phyloP scores from a whole-genome alignment of 495 filamentous ascomycete genomes.

The Penicillium canescens region DNA sequence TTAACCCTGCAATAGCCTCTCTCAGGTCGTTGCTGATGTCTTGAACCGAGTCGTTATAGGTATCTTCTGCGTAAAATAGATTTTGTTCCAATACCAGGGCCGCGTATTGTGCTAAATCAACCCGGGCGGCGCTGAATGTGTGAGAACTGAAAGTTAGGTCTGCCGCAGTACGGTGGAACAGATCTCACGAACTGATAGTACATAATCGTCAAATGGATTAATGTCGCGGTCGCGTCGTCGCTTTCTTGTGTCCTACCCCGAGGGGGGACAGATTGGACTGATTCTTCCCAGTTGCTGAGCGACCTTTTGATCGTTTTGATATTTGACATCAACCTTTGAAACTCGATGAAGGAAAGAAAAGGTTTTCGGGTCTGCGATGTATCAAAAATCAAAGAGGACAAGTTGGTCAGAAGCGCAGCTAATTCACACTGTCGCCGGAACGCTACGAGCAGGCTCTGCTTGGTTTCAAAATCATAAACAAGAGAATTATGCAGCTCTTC shows the following conservation, averaged over 20 bases:
- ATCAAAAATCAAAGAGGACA: constrained; percentile 42
- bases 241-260: not conserved
- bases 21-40: constrained; percentile 22
- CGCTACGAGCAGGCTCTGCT: constrained; percentile 39
- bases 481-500: constrained; percentile 43
- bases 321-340: constrained; percentile 8
- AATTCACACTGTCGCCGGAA: constrained; percentile 48
- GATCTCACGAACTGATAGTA: constrained; percentile 46
- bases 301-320: constrained; percentile 19
- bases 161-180: not conserved
- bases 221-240: constrained; percentile 36
- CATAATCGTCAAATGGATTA: constrained; percentile 50
- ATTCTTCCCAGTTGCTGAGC: constrained; percentile 22
- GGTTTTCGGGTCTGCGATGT: constrained; percentile 16
- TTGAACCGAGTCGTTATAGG: constrained; percentile 14
- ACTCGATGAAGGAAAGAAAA: constrained; percentile 12
- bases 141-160: not conserved
- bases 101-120: constrained; percentile 30
- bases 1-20: constrained; percentile 23
- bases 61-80: constrained; percentile 6
- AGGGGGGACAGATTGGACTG: constrained; percentile 3
- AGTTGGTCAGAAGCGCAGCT: constrained; percentile 46
- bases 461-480: constrained; percentile 43
- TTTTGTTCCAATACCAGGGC: constrained; percentile 29
- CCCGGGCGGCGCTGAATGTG: constrained; percentile 20